Conservation (phyloP, 495 filamentous ascomycete genomes). For the Aspergillus cristatus region DNA sequence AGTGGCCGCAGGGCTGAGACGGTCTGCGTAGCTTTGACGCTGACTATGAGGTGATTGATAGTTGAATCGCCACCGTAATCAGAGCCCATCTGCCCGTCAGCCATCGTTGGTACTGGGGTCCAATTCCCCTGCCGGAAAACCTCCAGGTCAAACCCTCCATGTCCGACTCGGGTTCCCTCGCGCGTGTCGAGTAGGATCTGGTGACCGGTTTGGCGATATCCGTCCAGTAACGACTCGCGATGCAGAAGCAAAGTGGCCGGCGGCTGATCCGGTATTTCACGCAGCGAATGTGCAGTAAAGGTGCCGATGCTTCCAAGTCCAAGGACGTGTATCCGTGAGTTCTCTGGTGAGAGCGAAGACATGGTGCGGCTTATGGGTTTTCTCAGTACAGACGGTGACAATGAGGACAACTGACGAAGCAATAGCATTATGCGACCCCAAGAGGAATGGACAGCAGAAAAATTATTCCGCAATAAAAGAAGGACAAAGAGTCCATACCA, state of each 20-base stretch:
- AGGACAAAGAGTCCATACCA: no score
- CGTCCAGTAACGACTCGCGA: conserved; percentile 9
- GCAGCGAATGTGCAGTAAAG: conserved; percentile 40
- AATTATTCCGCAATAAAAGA: no score
- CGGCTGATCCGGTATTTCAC: conserved; percentile 33
- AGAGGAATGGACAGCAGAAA: no score
- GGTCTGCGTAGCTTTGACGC: conserved; percentile 44
- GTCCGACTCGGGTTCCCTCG: conserved; percentile 1
- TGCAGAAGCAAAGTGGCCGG: conserved; percentile 39
- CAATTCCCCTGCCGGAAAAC: conserved; percentile 1
- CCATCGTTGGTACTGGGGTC: no score
- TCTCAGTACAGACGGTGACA: no score
- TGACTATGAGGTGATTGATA: conserved; percentile 62
- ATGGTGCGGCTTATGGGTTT: no score
- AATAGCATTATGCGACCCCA: no score
- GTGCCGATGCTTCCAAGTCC: conserved; percentile 40
- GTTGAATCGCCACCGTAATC: conserved; percentile 10
- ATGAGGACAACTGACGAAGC: no score
- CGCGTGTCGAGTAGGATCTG: conserved; percentile 3
- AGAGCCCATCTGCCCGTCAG: not conserved
- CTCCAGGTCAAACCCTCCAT: conserved; percentile 5
- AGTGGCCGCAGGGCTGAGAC: conserved; percentile 44
- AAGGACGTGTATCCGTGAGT: conserved; percentile 31
- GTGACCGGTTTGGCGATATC: conserved; percentile 3
- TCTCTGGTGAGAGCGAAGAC: no score